A percentile compares a stretch with the other conserved stretches of the same genome.
Evolutionary conservation across 2,329 filamentous ascomycete genomes (phyloP).

Genomic region (Monilinia fructigena): DNA sequence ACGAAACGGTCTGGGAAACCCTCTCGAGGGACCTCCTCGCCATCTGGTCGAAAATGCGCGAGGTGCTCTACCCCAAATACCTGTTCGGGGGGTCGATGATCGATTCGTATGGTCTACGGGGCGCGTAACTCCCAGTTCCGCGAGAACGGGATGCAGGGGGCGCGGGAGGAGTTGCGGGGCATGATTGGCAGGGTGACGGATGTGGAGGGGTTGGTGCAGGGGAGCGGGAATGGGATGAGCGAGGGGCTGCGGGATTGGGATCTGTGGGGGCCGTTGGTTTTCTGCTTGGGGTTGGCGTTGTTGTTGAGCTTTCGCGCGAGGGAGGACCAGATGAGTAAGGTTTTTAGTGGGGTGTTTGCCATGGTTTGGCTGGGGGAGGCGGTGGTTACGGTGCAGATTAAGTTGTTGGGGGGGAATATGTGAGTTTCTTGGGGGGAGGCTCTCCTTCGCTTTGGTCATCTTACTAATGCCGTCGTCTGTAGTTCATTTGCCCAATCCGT

Average conservation of each 20-base stretch:
- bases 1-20: constrained; percentile 98
- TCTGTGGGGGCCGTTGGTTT: constrained; percentile 94
- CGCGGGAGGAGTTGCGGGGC: constrained; percentile 60
- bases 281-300: constrained; percentile 84
- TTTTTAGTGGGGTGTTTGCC: constrained; percentile 95
- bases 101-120: constrained; percentile 56
- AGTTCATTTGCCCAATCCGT: constrained; percentile 98
- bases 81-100: constrained; percentile 72
- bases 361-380: constrained; percentile 97
- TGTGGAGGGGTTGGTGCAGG: constrained; percentile 57
- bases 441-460: neutral
- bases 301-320: constrained; percentile 81
- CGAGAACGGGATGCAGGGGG: constrained; percentile 57
- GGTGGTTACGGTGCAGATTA: constrained; percentile 96
- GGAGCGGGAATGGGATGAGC: constrained; percentile 66
- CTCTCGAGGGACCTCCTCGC: constrained; percentile 85
- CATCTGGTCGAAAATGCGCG: constrained; percentile 97
- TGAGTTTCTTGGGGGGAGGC: constrained; percentile 52
- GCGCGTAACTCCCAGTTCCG: constrained; percentile 63
- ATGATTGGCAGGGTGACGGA: constrained; percentile 63
- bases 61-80: constrained; percentile 95
- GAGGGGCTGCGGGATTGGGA: constrained; percentile 95
- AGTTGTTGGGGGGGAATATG: constrained; percentile 95
- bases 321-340: constrained; percentile 76
- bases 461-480: constrained; percentile 13